Evolutionary conservation across 352 stramenopile genomes (phyloP).

Genomic region (Pythium myriotylum): DNA sequence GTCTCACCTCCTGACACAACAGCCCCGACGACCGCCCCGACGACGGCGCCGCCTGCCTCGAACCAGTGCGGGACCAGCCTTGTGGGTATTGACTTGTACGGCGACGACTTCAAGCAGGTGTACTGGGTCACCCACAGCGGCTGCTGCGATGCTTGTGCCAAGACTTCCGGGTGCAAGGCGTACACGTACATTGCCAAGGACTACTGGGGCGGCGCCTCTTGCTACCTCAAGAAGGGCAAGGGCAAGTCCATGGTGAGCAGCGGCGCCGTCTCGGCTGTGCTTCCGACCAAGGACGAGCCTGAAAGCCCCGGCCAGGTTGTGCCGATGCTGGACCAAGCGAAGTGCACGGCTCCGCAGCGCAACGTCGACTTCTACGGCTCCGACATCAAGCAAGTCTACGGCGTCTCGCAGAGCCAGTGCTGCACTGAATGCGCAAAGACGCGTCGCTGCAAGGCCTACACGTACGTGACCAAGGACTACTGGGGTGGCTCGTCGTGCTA

Average conservation of each 20-base stretch:
- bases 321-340: neutral
- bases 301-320: neutral
- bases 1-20: neutral
- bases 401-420: slow-evolving; percentile 42
- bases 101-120: slow-evolving; percentile 20
- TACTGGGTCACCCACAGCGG: slow-evolving; percentile 11
- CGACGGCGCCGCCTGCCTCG: neutral
- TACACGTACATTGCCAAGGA: slow-evolving; percentile 26
- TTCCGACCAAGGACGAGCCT: neutral
- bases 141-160: slow-evolving; percentile 27
- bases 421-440: slow-evolving; percentile 43
- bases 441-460: slow-evolving; percentile 45
- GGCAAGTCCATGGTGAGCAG: neutral
- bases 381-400: slow-evolving; percentile 45
- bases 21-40: neutral
- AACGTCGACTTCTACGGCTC: slow-evolving; percentile 56
- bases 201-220: slow-evolving; percentile 17
- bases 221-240: slow-evolving; percentile 28
- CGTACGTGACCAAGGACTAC: slow-evolving; percentile 55
- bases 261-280: slow-evolving; percentile 11
- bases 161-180: slow-evolving; percentile 26
- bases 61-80: slow-evolving; percentile 4
- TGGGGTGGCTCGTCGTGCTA: slow-evolving; percentile 55
- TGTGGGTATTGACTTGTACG: slow-evolving; percentile 22
- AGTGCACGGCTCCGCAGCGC: slow-evolving; percentile 29